Base-by-base conservation (phyloP, 1,284 basidiomycete species). In the Irpex lacteus region DNA sequence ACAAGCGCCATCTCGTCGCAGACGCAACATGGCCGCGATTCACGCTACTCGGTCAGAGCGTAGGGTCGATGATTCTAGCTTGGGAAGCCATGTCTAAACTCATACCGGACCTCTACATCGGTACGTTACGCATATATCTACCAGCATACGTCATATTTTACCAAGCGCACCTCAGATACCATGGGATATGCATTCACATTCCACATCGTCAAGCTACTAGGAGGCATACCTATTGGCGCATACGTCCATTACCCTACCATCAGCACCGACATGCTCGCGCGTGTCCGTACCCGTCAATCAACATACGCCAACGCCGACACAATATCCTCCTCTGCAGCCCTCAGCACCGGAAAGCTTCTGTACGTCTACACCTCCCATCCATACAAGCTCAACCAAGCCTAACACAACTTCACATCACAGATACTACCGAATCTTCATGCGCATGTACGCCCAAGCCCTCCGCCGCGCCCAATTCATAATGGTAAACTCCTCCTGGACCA, bases 221-320 rank as follows among this genome's bases (percentile, higher is more conserved):
- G 81, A 3, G 75, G 81, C 8, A 80, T 94, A 19, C 89, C 92
- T 0, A 84, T 97, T 13, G 96, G 92, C 2, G 90, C 95, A 21
- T 99, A 99, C 73, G 88, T 96, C 3, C 98, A 99, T 77, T 99
- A 98, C 72, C 97, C 97, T 0, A 97, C 94, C 5, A 97, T 99
- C 73, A 95, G 93, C 73, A 92, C 91, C 1, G 91, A 96, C 69
- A 99, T 99, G 98, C 84, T 99, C 19, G 81, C 83, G 50, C 87
- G 97, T 15, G 95, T 98, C 18, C 78, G 81, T 60, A 81, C 82
- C 2, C 82, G 89, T 9, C 77, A 81, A 60, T 75, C 77, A 1
- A 85, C 88, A 53, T 86, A 92, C 68, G 94, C 93, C 34, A 95
- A 96, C 70, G 80, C 81, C 3, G 81, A 78, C 47, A 65, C 71